Base-by-base conservation (phyloP, 2,329 filamentous ascomycete genomes). In the Alternaria hordeiaustralica region DNA sequence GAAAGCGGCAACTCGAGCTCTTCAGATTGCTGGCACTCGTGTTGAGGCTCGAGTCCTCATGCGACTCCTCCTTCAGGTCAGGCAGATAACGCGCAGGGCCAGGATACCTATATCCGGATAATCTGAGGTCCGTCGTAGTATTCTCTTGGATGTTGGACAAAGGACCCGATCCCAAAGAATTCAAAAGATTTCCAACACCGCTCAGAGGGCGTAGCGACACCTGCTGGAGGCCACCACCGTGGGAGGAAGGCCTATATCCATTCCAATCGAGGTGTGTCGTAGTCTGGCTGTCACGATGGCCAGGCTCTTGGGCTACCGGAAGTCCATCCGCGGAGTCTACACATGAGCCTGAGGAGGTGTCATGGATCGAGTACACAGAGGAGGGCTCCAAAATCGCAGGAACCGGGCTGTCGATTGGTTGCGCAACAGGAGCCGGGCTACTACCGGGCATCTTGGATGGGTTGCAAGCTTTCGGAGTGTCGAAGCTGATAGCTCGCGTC, bases 61-160 rank as follows among this genome's bases (percentile, higher is more conserved):
- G 77, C 18, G 82, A 83, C 62, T 84, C 83, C 66, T 85, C 83
- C 59, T 84, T 84, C 30, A 85, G 70, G 49, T 82, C 82, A 12
- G 82, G 80, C 15, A 84, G 77, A 71, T 81, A 71, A 30, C 71
- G 71, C 46, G 71, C 51, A 8, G 66, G 64, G 23, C 65, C 60
- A 11, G 79, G 69, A 65, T 82, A 80, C 54, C 69, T 66, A 51
- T 74, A 78, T 21, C 65, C 57, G 11, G 75, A 75, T 26, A 78
- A 57, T 56, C 75, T 74, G 33, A 80, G 61, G 58, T 78, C 73
- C 15, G 78, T 79, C 13, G 75, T 76, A 15, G 70, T 73, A n/a
- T 75, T 71, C 20, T 78, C 75, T 43, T 71, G 68, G 28, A 63
- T 65, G n/a, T 57, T 57, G 10, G 64, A 46, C 20, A 67, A 56